Conservation (phyloP, 2,329 filamentous ascomycete genomes). For the Orbilia blumenaviensis region DNA sequence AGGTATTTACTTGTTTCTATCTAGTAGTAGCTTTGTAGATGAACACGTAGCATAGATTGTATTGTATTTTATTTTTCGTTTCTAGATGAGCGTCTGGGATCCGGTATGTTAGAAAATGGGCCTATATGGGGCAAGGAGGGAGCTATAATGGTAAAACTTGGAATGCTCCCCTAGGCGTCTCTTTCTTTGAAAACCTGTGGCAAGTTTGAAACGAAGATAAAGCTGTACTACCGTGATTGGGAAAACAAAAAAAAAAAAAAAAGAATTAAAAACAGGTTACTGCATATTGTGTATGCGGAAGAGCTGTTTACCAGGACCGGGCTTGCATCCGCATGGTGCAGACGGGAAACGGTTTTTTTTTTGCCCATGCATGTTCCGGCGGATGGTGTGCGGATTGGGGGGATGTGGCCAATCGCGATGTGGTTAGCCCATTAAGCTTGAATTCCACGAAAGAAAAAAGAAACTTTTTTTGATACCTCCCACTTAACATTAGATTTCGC, state of each 20-base stretch:
- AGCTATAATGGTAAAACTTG: too few species aligned
- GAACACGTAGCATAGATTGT: too few species aligned
- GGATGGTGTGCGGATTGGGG: too few species aligned
- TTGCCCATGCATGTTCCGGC: conserved; percentile 7
- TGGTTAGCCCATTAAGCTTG: background rate
- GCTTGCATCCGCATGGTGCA: conserved; percentile 15
- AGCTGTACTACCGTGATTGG: background rate
- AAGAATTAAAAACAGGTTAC: conserved; percentile 20
- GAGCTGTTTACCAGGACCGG: conserved; percentile 23
- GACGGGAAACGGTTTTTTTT: conserved; percentile 5
- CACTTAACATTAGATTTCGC: too few species aligned
- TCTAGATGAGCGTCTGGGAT: background rate
- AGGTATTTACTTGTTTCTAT: too few species aligned
- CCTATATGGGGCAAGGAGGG: background rate
- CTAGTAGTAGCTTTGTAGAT: too few species aligned
- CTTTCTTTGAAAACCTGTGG: background rate
- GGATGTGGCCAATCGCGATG: conserved; percentile 12
- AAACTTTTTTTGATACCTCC: conserved; percentile 20
- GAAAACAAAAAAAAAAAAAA: too few species aligned
- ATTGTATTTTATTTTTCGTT: background rate
- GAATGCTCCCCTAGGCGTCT: background rate
- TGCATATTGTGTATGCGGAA: conserved; percentile 28
- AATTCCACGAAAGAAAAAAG: background rate
- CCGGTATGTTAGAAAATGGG: background rate
- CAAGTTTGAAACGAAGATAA: conserved; percentile 3